Conservation (phyloP, 345 rosid species). For the Eucalyptus curtisii region DNA sequence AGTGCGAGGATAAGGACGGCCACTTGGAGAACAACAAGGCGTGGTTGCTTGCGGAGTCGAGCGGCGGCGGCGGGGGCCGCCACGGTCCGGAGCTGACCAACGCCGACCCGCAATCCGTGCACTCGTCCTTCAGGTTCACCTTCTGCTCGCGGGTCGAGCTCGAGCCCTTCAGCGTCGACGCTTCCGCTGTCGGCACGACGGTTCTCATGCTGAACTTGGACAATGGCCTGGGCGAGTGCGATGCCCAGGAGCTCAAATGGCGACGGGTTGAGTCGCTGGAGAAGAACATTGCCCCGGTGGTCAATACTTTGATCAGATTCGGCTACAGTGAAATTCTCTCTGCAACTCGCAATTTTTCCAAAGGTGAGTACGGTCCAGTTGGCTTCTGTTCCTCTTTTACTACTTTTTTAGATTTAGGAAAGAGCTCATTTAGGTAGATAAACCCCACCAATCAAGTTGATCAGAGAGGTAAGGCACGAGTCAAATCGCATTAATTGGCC, state of each 20-base stretch:
- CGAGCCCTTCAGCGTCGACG: conserved; percentile 42
- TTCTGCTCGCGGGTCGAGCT: conserved; percentile 78
- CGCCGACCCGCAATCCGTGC: conserved; percentile 72
- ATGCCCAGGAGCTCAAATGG: conserved; percentile 41
- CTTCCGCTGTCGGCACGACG: conserved; percentile 38
- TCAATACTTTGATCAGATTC: conserved; percentile 43
- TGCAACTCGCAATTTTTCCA: conserved; percentile 74
- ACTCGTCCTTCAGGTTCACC: conserved; percentile 92
- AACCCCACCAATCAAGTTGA: not conserved
- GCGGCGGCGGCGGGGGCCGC: conserved; percentile 24
- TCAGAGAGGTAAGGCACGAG: not conserved
- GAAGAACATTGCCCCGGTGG: conserved; percentile 66
- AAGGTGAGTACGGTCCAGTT: conserved; percentile 22
- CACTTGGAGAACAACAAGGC: conserved; percentile 73
- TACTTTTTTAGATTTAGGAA: not conserved
- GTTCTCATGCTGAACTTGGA: conserved; percentile 83
- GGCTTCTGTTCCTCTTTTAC: not conserved
- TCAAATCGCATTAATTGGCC: not conserved
- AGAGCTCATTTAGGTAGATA: not conserved
- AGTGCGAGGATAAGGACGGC: not conserved
- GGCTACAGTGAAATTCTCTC: conserved; percentile 56
- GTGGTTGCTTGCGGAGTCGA: conserved; percentile 74
- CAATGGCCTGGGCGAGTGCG: conserved; percentile 42
- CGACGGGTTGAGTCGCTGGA: conserved; percentile 60
- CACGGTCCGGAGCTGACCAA: conserved; percentile 26